Evolutionary conservation across 805 yeast genomes (phyloP), one percentile per base, ranked within the genome.

Genomic region (Candida parachauliodes): DNA sequence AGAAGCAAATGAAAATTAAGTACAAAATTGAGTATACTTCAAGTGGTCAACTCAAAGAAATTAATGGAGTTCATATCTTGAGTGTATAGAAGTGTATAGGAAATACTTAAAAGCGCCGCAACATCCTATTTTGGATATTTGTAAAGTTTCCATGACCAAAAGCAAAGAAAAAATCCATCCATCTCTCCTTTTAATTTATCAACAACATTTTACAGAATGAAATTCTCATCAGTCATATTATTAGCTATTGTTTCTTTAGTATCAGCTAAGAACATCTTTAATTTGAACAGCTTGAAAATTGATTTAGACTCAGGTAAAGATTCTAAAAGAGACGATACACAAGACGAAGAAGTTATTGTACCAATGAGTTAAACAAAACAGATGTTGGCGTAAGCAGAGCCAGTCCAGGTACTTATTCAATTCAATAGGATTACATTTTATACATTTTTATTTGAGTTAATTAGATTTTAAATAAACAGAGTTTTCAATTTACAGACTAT

Each of bases 11-110:
- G 47, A 85, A 83, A 58, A 68, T 87, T 41, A 83, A 86, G 57
- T 87, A 89, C 91, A 84, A 81, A 57, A 71, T 75, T 17, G 74
- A 74, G 40, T 86, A 76, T 54, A 48, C 51, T 8, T 54, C 71
- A 8, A 75, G 73, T 37, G 76, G 79, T n/a, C 54, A 57, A 16
- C 55, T 59, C 7, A 59, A 59, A 15, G 81, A 74, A 47, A 83
- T 79, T 46, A 70, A 79, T 8, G 87, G 88, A 6, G 77, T 80
- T 14, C 55, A 59, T 43, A 40, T 43, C 17, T 36, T 45, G 25
- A 42, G 22, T 22, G 20, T 30, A 25, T 29, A 32, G 22, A 18
- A 14, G 16, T 29, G 19, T n/a, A 25, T 16, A 18, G 31, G 22
- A 21, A 17, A 25, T 5, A n/a, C 21, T 23, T 17, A 14, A 10